Evolutionary conservation across 345 rosid genomes (phyloP), one percentile per base, ranked within the genome.

Genomic region (Turnera subulata): DNA sequence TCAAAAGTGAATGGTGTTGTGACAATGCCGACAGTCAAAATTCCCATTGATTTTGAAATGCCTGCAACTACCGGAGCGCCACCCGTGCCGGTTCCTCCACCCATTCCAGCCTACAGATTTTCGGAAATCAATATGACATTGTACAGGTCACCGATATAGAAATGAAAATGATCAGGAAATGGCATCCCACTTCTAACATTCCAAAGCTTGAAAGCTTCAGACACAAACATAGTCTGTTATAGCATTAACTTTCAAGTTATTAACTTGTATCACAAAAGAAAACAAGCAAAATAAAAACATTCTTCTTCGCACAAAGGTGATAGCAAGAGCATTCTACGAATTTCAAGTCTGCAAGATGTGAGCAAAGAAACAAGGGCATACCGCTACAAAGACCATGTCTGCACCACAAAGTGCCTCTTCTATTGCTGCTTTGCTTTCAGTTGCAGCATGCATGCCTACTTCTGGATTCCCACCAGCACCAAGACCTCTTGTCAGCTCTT

Each of bases 391-490:
- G 71, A 89, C 99, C 99, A 93, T 87, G 67, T 93, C 97, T 40
- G 96, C 50, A 22, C 96, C 99, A 72, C 70, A 75, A 63, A 93
- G 99, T 50, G 99, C 92, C 66, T 82, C 87, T 75, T 93, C 96
- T 42, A 93, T 84, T 18, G 88, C 63, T 64, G 73, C 84, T 75
- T 81, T 85, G 74, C 99, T 93, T 73, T 93, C 99, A 61, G 72
- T 84, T 16, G 99, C 97, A 74, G 99, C 99, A 74, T 85, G 85
- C 88, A 79, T 89, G 46, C 99, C 99, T 15, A 93, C 85, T 70
- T 89, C 99, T 0, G 97, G 99, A 58, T 93, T 93, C 16, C 99
- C 99, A 53, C 97, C 97, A 60, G 96, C 96, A 55, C 97, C 99
- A 66, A 93, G 91, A 68, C 97, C 99, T 50, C 96, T 84, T 29